Base-by-base conservation (phyloP, 2,329 filamentous ascomycete genomes). In the Xylaria arbuscula region DNA sequence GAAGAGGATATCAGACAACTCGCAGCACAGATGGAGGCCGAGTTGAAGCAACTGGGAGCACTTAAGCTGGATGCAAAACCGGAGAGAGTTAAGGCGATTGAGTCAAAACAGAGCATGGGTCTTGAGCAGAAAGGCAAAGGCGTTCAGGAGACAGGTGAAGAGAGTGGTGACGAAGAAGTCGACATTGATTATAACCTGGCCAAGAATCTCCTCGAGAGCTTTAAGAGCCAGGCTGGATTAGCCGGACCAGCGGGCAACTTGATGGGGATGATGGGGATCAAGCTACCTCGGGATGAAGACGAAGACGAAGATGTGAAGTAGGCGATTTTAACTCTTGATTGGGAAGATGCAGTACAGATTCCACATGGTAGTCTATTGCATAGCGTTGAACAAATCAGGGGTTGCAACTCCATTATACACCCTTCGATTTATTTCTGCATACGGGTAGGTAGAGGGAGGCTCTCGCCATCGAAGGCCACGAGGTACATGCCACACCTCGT, bases 201-300 rank as follows among this genome's bases (percentile, higher is more conserved):
- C 19, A 93, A 92, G 79, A 98, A 98, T 76, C 84, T 99, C 63
- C 84, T 99, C 1, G 93, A 98, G 79, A 95, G 93, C 74, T 94
- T 99, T 81, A 97, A 97, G 77, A 91, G 92, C 17, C 95, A 98
- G 79, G 93, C 85, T 19, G 96, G 96, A 13, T 88, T 92, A 83
- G 86, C 93, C 38, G 96, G 96, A 0, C 96, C 96, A 0, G 92
- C 92, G 1, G 90, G 94, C 0, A 98, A 98, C 77, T 83, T 99
- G 68, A 86, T 99, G 75, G 91, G 90, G 7, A 87, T 97, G 81
- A 92, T 98, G 90, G 94, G 94, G 0, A 84, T 98, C 72, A 86
- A 88, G 48, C 83, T 98, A 67, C 95, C 95, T 0, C 86, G 92
- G 68, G 93, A 97, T 75, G 93, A 95, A 68, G 89, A 87, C 32